Base-by-base conservation (phyloP, 371 early-diverging fungal species). In the Rhizopus microsporus region DNA sequence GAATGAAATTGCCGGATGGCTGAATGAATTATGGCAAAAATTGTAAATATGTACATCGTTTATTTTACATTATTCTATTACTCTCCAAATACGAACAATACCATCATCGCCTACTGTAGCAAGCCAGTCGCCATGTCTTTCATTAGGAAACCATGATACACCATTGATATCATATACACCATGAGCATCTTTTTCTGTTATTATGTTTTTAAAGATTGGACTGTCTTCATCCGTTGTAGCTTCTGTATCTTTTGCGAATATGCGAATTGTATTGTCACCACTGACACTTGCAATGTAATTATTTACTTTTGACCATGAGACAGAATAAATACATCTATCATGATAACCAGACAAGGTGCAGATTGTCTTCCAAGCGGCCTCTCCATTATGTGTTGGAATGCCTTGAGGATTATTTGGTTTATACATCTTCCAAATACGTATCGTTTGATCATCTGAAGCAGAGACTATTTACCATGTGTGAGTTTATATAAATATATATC, bases 101-200 rank as follows among this genome's bases (percentile, higher is more conserved):
- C 90, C 88, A 79, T 97, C 97, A 68, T 97, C 97, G 5, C 96
- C 95, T 7, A 86, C 89, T 1, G 92, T 86, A 6, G 93, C 91
- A 35, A 97, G 70, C 79, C 87, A 82, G 38, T 88, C 76, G 3
- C 75, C 78, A 54, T 87, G 79, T 4, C 56, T 69, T 42, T 72
- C 74, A n/a, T 68, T 67, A 0, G 93, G 93, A 60, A 86, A 90
- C 96, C 96, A 97, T 15, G 78, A 64, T 5, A 94, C 93, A 56
- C 89, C 86, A 73, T 97, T 97, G 49, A 96, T 81, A 69, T 97
- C 97, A 56, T 77, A 78, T 5, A 87, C 81, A 5, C 93, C 93
- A 62, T 94, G 95, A 1, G 94, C 92, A 46, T 80, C 72, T 15
- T 67, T 57, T 12, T 80, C 55, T 7, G 71, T 73, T 0, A 81